Percentiles rank a stretch among this genome's conserved stretches.
Evolutionary conservation across 352 stramenopile species (phyloP).

Genomic region (Albugo laibachii): DNA sequence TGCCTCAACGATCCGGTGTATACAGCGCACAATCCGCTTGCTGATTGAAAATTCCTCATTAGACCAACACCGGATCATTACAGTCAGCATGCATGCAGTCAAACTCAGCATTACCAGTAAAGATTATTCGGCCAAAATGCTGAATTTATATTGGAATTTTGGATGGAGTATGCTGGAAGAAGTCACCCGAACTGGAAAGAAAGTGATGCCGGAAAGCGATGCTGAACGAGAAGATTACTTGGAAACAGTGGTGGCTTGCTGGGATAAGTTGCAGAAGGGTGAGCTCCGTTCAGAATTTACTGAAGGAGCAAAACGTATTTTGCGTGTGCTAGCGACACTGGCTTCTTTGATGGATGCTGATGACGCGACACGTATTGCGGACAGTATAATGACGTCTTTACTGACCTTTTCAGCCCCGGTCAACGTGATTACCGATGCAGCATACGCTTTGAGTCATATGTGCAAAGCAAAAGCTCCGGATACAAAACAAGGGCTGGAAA

Average conservation of each 20-base stretch:
- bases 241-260: constrained; percentile 54
- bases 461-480: constrained; percentile 49
- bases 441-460: constrained; percentile 56
- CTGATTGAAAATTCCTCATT: constrained; percentile 47
- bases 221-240: constrained; percentile 27
- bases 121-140: constrained; percentile 17
- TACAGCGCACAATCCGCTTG: constrained; percentile 48
- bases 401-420: constrained; percentile 57
- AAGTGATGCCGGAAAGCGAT: constrained; percentile 27
- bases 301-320: constrained; percentile 60
- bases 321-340: constrained; percentile 60
- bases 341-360: constrained; percentile 46
- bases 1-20: constrained; percentile 50
- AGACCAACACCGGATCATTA: constrained; percentile 26
- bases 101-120: constrained; percentile 22
- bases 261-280: constrained; percentile 56
- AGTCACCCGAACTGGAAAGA: constrained; percentile 29
- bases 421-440: constrained; percentile 55
- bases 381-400: constrained; percentile 49
- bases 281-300: constrained; percentile 38
- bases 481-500: constrained; percentile 12
- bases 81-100: constrained; percentile 42
- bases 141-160: constrained; percentile 50
- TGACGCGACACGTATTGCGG: constrained; percentile 52
- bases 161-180: constrained; percentile 74